These are phyloP conservation scores for Clonostachys rhizophaga DNA, from an alignment of 2,329 filamentous ascomycete genomes.

Conservation along the genomic window DNA sequence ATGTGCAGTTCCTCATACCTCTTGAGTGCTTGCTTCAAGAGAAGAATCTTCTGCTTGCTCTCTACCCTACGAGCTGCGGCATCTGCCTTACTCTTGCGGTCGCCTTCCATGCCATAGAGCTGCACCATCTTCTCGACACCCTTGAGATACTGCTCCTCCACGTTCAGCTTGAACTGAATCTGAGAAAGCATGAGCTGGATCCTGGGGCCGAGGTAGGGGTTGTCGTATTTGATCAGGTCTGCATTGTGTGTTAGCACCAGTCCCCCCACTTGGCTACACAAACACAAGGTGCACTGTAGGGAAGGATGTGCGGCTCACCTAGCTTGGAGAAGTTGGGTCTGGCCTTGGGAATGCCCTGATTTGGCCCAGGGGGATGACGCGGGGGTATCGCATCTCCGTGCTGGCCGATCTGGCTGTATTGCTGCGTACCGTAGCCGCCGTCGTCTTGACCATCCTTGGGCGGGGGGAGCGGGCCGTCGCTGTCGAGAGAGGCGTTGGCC, in stretches of 20 bases:
- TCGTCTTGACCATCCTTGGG: conserved; percentile 66
- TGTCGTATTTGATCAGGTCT: conserved; percentile 99
- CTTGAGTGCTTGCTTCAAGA: conserved; percentile 92
- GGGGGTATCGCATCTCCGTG: conserved; percentile 75
- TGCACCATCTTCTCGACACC: conserved; percentile 99
- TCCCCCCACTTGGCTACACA: background rate
- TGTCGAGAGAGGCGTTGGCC: conserved; percentile 60
- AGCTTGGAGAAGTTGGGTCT: conserved; percentile 94
- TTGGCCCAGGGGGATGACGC: conserved; percentile 63
- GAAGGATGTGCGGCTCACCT: conserved; percentile 44
- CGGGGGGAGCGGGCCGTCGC: conserved; percentile 58
- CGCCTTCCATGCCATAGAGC: conserved; percentile 94
- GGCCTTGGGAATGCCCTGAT: conserved; percentile 63
- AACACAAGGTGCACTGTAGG: conserved; percentile 5
- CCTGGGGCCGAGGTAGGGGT: conserved; percentile 87
- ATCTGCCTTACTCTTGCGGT: conserved; percentile 91
- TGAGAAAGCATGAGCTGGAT: conserved; percentile 99
- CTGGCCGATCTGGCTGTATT: conserved; percentile 54
- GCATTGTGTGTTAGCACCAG: conserved; percentile 3
- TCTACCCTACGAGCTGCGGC: conserved; percentile 86
- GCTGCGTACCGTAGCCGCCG: conserved; percentile 56
- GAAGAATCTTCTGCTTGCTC: conserved; percentile 95
- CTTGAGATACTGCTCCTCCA: conserved; percentile 98
- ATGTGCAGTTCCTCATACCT: conserved; percentile 97
- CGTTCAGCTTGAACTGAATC: conserved; percentile 96